Evolutionary conservation across 2,329 filamentous ascomycete species (phyloP).

Genomic region (Alternaria consortialis): DNA sequence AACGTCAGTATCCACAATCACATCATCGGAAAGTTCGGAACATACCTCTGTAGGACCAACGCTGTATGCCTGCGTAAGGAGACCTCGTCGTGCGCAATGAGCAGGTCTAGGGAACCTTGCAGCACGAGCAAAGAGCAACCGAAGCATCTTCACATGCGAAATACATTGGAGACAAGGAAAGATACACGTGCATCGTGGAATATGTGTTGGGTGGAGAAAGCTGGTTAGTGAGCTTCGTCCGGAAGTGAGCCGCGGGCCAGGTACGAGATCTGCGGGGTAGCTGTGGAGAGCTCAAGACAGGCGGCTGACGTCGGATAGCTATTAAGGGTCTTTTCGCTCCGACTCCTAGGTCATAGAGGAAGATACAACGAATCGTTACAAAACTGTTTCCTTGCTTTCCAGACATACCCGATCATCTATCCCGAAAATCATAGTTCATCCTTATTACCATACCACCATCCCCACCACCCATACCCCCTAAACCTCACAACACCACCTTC

Average conservation of each 20-base stretch:
- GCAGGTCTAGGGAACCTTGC: constrained; percentile 11
- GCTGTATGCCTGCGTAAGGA: constrained; percentile 45
- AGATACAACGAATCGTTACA: too few relatives aligned
- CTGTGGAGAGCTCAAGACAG: neutral
- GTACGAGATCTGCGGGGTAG: constrained; percentile 17
- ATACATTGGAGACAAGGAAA: constrained; percentile 20
- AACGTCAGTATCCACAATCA: constrained; percentile 17
- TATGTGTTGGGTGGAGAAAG: constrained; percentile 2
- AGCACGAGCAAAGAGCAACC: constrained; percentile 34
- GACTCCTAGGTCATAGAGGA: too few relatives aligned
- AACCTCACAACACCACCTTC: neutral
- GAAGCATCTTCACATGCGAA: constrained; percentile 37
- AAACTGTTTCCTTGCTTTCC: neutral
- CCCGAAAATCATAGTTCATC: too few relatives aligned
- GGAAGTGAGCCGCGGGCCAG: constrained; percentile 20
- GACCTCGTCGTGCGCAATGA: constrained; percentile 29
- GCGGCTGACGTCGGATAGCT: constrained; percentile 1
- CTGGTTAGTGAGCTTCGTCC: constrained; percentile 8
- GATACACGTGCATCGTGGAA: constrained; percentile 1
- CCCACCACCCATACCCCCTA: too few relatives aligned
- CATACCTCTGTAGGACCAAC: constrained; percentile 46
- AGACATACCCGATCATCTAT: too few relatives aligned
- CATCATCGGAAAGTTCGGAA: constrained; percentile 7
- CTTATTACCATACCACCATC: too few relatives aligned
- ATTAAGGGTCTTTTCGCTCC: neutral